phyloP scores from a whole-genome alignment of 2,329 filamentous ascomycete genomes.

The Lachnellula cervina region DNA sequence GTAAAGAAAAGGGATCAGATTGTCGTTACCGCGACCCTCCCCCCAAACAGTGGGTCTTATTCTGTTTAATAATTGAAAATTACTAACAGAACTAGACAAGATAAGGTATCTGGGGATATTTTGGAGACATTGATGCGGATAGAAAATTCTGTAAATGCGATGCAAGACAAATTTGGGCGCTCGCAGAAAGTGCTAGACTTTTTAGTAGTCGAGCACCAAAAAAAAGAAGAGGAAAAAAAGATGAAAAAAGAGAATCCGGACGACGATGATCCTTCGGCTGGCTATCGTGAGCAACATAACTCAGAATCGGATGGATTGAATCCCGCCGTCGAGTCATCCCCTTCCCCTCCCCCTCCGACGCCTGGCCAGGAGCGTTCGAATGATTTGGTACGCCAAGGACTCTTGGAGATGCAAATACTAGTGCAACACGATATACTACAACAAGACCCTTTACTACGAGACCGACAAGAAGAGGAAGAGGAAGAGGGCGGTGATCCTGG shows the following conservation, averaged over 20 bases:
- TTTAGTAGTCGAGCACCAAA: too few relatives aligned
- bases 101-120: conserved; percentile 57
- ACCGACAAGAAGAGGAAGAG: conserved; percentile 47
- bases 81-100: conserved; percentile 33
- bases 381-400: conserved; percentile 24
- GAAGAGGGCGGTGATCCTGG: conserved; percentile 40
- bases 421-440: too few relatives aligned
- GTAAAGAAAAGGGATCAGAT: conserved; percentile 75
- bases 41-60: conserved; percentile 74
- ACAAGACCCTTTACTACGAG: neutral
- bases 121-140: conserved; percentile 41
- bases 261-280: neutral
- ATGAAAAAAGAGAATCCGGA: conserved; percentile 1
- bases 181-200: conserved; percentile 9
- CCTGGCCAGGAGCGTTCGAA: conserved; percentile 4
- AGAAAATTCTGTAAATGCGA: conserved; percentile 2
- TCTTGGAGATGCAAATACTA: too few relatives aligned
- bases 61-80: conserved; percentile 15
- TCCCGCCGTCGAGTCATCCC: too few relatives aligned
- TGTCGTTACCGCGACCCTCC: conserved; percentile 90
- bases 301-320: conserved; percentile 10
- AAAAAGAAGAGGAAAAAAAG: too few relatives aligned
- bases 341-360: conserved; percentile 20
- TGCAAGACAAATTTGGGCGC: neutral
- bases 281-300: neutral